Evolutionary conservation across 257 asterid genomes (phyloP), one percentile per base, ranked within the genome.

Genomic region (Penstemon barbatus): DNA sequence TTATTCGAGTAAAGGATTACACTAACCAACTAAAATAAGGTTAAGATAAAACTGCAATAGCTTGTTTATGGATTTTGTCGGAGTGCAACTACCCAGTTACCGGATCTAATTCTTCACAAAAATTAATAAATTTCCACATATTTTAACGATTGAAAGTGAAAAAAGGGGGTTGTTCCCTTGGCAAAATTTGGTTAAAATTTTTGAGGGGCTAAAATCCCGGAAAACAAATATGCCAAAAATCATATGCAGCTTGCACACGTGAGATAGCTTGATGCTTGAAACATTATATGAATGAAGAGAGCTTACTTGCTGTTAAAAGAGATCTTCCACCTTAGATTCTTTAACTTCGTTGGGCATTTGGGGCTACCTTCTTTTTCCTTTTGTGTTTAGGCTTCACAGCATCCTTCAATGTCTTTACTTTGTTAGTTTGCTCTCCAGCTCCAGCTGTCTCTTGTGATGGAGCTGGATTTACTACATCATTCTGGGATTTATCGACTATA

Each of bases 301-400:
- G 62, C 74, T 36, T 51, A 72, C 78, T 69, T 36, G n/a, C 37
- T 65, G 57, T n/a, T 60, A 37, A 15, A 65, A 52, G 72, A 43
- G 74, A 55, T 65, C 57, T 37, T 52, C 8, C 42, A 71, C 9
- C 41, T 44, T 46, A 9, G 15, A 72, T 67, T 4, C 12, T 75
- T 81, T 73, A 91, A 73, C 81, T 77, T 71, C 81, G 84, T 43
- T 48, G 75, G 37, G 74, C 52, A 52, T 75, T 73, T 36, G 84
- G 63, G 5, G 44, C 9, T 6, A 64, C 77, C 83, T 77, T 87
- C 86, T 84, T 81, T 79, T 80, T 85, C 66, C 96, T 77, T 75
- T 78, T 89, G 81, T 87, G 90, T 80, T 89, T 89, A 49, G 95
- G 92, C 81, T 89, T 94, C 79, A 85, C 97, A 10, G 96, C 97